Percentiles rank a stretch among this genome's conserved stretches.
Evolutionary conservation across 1,284 basidiomycete species (phyloP).

Genomic region (Quambalaria eucalypti): DNA sequence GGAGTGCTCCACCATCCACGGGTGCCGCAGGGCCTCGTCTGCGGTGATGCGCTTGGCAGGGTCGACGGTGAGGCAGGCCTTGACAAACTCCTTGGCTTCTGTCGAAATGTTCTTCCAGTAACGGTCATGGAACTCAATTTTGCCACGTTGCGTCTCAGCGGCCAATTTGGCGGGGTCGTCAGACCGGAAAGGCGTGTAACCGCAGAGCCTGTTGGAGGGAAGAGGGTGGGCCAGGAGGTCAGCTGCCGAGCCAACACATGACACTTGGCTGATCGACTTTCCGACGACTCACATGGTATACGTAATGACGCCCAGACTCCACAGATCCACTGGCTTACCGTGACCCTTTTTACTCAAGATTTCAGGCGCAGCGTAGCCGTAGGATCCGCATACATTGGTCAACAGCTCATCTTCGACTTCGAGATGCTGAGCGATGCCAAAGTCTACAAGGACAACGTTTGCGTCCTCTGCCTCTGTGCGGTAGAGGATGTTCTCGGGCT

Average conservation of each 20-base stretch:
- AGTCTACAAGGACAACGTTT: slow-evolving; percentile 57
- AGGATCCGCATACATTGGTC: slow-evolving; percentile 72
- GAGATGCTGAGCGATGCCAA: slow-evolving; percentile 61
- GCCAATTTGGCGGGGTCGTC: slow-evolving; percentile 68
- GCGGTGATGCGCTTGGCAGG: slow-evolving; percentile 66
- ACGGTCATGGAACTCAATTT: slow-evolving; percentile 70
- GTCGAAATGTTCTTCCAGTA: slow-evolving; percentile 83
- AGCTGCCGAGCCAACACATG: not conserved
- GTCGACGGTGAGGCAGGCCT: slow-evolving; percentile 63
- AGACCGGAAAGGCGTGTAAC: slow-evolving; percentile 66
- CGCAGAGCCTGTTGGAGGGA: slow-evolving; percentile 21
- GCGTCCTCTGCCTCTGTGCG: slow-evolving; percentile 61
- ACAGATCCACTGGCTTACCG: slow-evolving; percentile 83
- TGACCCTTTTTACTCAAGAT: slow-evolving; percentile 74
- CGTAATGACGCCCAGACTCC: slow-evolving; percentile 87
- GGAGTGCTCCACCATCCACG: slow-evolving; percentile 37
- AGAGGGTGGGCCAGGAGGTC: not conserved
- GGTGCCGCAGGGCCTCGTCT: slow-evolving; percentile 60
- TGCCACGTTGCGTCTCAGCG: slow-evolving; percentile 70
- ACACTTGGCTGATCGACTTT: not conserved
- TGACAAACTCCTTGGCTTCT: slow-evolving; percentile 76
- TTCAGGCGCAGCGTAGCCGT: slow-evolving; percentile 84
- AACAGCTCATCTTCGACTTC: slow-evolving; percentile 62
- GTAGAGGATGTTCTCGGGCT: slow-evolving; percentile 82
- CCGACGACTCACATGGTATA: slow-evolving; percentile 52